A percentile compares a stretch with the other conserved stretches of the same genome.
phyloP scores from a whole-genome alignment of 805 yeast species.

The Wickerhamiella qilinensis region DNA sequence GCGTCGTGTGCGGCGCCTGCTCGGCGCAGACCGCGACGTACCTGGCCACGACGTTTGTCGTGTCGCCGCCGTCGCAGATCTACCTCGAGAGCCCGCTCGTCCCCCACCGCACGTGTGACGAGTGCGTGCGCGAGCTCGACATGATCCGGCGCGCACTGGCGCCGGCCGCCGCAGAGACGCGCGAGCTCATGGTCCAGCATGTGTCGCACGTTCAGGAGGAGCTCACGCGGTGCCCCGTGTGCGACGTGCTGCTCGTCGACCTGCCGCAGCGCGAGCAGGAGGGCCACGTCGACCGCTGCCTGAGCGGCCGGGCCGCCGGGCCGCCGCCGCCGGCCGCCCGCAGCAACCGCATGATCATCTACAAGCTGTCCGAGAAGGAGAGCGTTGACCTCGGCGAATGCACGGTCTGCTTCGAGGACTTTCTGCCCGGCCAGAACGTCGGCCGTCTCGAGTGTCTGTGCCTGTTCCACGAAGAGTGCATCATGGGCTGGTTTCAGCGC shows the following conservation, averaged over 20 bases:
- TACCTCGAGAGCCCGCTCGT: constrained; percentile 35
- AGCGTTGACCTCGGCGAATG: constrained; percentile 47
- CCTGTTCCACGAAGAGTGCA: constrained; percentile 82
- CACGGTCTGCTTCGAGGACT: constrained; percentile 84
- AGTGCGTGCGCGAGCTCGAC: constrained; percentile 46
- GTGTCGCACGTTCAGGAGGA: constrained; percentile 17
- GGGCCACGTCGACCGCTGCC: constrained; percentile 55
- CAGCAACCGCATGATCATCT: constrained; percentile 82
- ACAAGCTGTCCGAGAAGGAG: constrained; percentile 27
- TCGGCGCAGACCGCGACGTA: constrained; percentile 37
- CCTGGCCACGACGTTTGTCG: constrained; percentile 43
- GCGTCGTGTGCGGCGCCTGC: constrained; percentile 59
- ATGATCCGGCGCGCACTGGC: constrained; percentile 30
- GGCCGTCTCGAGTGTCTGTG: constrained; percentile 90
- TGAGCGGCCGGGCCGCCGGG: constrained; percentile 30
- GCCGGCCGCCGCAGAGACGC: constrained; percentile 1
- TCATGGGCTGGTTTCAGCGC: constrained; percentile 76
- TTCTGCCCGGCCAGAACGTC: constrained; percentile 70
- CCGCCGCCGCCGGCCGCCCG: constrained; percentile 22
- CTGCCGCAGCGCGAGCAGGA: constrained; percentile 30
- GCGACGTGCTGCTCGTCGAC: constrained; percentile 18
- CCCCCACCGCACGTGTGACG: constrained; percentile 60
- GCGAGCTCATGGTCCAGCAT: constrained; percentile 13
- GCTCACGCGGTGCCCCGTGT: constrained; percentile 24
- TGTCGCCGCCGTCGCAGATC: constrained; percentile 34